Percentiles rank a stretch among this genome's conserved stretches.
These are phyloP conservation scores for Novymonas esmeraldas DNA, from an alignment of 208 protist species.

Conservation along the genomic window DNA sequence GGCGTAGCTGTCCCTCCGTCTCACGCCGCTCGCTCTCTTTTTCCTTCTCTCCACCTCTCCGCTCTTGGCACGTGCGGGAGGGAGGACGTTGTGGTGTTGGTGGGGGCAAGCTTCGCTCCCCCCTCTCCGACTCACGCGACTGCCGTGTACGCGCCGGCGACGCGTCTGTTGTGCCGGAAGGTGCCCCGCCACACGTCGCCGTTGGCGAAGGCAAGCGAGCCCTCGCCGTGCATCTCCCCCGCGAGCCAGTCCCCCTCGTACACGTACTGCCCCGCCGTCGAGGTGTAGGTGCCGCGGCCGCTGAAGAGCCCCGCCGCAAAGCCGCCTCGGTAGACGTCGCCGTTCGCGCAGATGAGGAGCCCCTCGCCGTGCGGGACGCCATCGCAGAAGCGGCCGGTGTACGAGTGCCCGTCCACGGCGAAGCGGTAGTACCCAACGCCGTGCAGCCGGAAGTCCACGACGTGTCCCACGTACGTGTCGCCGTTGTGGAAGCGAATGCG, in stretches of 20 bases:
- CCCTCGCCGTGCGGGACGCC: conserved; percentile 63
- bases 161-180: conserved; percentile 49
- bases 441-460: conserved; percentile 52
- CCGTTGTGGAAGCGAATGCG: conserved; percentile 63
- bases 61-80: neutral
- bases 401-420: conserved; percentile 45
- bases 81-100: neutral
- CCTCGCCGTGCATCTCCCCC: conserved; percentile 64
- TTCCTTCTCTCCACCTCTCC: neutral
- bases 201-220: conserved; percentile 61
- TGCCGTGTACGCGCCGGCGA: conserved; percentile 45
- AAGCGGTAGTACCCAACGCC: conserved; percentile 67
- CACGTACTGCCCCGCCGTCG: conserved; percentile 38
- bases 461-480: conserved; percentile 65
- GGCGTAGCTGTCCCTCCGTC: too few relatives aligned
- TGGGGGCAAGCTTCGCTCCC: neutral
- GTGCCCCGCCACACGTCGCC: conserved; percentile 74
- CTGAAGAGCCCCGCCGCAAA: conserved; percentile 50
- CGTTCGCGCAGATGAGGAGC: conserved; percentile 58
- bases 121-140: neutral
- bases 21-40: neutral
- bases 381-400: conserved; percentile 46
- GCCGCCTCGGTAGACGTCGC: conserved; percentile 60
- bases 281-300: conserved; percentile 53
- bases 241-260: conserved; percentile 74